Evolutionary conservation across 2,329 filamentous ascomycete species (phyloP).

Genomic region (Colletotrichum sp.): DNA sequence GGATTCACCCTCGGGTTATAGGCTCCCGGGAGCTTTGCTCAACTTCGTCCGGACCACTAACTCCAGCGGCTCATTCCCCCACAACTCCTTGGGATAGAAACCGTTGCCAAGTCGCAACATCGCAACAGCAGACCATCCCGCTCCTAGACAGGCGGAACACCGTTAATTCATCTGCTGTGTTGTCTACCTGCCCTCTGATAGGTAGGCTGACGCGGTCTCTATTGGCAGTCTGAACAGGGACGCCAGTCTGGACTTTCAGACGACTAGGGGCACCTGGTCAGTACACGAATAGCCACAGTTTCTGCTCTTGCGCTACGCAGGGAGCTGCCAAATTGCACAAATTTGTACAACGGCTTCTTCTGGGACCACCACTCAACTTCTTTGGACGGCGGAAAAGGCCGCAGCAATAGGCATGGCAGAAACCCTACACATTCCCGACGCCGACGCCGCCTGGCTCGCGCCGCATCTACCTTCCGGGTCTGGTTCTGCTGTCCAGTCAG

Average conservation of each 20-base stretch:
- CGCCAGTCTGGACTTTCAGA: neutral
- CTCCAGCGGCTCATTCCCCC: neutral
- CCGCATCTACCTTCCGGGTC: conserved; percentile 29
- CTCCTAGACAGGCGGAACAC: neutral
- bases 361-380: neutral
- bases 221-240: neutral
- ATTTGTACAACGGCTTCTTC: neutral
- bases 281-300: conserved; percentile 3
- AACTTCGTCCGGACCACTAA: neutral
- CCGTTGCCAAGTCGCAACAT: neutral
- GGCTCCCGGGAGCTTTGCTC: neutral
- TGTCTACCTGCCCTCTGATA: neutral
- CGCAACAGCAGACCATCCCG: neutral
- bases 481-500: neutral
- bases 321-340: neutral
- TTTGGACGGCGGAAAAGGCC: neutral
- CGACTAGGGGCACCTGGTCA: conserved; percentile 13
- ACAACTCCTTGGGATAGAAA: neutral
- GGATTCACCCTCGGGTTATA: neutral
- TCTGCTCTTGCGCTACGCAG: conserved; percentile 4
- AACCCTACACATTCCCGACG: conserved; percentile 22
- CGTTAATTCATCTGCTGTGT: neutral
- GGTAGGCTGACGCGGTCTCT: neutral
- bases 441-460: conserved; percentile 31
- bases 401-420: conserved; percentile 28